Percentiles rank a stretch among this genome's conserved stretches.
phyloP scores from a whole-genome alignment of 108 stramenopile species.

The Nannochloropsis gaditana region DNA sequence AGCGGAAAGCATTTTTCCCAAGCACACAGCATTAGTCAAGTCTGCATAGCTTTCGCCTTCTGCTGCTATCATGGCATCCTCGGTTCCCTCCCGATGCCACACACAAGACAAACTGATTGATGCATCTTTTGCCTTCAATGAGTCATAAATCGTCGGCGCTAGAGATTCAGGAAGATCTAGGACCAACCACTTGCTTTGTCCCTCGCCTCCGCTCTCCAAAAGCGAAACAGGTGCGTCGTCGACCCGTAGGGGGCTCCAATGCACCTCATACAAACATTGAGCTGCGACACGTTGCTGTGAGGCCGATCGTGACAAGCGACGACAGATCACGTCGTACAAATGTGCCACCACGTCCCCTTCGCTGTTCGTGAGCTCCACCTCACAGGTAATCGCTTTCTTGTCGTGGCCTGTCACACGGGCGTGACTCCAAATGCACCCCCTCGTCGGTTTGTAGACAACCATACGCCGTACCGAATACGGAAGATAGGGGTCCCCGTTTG shows the following conservation, averaged over 20 bases:
- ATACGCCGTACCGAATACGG: slow-evolving; percentile 1
- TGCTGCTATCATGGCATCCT: background rate
- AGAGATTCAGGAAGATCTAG: background rate
- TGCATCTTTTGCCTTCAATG: background rate
- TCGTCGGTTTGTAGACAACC: background rate
- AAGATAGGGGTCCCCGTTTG: background rate
- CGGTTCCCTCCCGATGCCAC: background rate
- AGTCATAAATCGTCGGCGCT: background rate
- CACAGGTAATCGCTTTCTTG: background rate
- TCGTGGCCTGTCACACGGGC: slow-evolving; percentile 13
- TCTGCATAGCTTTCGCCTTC: background rate
- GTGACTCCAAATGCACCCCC: background rate
- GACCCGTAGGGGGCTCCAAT: slow-evolving; percentile 6
- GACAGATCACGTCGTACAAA: background rate
- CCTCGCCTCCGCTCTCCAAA: background rate
- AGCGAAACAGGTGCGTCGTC: background rate
- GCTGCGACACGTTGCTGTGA: background rate
- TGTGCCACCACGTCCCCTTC: background rate
- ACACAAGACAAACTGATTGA: background rate
- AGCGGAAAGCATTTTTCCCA: background rate
- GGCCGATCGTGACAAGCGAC: background rate
- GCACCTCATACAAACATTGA: slow-evolving; percentile 15
- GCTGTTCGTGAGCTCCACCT: background rate
- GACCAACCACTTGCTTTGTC: background rate
- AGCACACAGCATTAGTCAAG: background rate